Percentiles rank a stretch among this genome's conserved stretches.
phyloP scores from a whole-genome alignment of 1,284 basidiomycete genomes.

The Sporisorium iseilematis-ciliati region DNA sequence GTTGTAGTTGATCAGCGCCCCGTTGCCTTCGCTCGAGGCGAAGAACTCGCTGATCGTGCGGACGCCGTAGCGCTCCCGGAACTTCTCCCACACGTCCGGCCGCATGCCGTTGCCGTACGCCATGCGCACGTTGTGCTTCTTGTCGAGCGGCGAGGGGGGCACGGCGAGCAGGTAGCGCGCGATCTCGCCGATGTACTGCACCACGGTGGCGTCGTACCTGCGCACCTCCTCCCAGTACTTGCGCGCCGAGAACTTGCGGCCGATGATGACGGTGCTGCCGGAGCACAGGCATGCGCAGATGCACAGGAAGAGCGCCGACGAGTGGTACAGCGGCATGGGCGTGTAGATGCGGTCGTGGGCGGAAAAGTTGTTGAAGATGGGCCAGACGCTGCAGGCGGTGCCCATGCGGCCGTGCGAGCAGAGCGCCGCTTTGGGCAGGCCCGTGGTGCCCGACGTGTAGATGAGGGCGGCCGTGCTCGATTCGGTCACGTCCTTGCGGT shows the following conservation, averaged over 20 bases:
- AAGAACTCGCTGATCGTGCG: constrained; percentile 68
- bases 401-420: constrained; percentile 68
- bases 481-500: constrained; percentile 49
- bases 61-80: constrained; percentile 68
- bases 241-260: constrained; percentile 69
- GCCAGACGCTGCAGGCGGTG: constrained; percentile 60
- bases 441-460: constrained; percentile 65
- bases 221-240: constrained; percentile 69
- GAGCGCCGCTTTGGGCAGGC: constrained; percentile 69
- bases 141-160: constrained; percentile 66
- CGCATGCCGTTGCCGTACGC: constrained; percentile 71
- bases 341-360: constrained; percentile 68
- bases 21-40: constrained; percentile 68
- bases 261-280: constrained; percentile 69
- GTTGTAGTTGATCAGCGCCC: constrained; percentile 68
- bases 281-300: constrained; percentile 61
- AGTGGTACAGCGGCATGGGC: constrained; percentile 69
- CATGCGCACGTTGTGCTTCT: constrained; percentile 69
- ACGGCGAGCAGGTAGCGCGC: constrained; percentile 68
- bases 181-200: constrained; percentile 70
- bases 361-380: constrained; percentile 52
- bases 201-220: constrained; percentile 65
- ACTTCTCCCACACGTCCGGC: constrained; percentile 69
- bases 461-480: constrained; percentile 56
- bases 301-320: constrained; percentile 66